Conservation (phyloP, 768 basidiomycete species). For the Coprinopsis cinerea region DNA sequence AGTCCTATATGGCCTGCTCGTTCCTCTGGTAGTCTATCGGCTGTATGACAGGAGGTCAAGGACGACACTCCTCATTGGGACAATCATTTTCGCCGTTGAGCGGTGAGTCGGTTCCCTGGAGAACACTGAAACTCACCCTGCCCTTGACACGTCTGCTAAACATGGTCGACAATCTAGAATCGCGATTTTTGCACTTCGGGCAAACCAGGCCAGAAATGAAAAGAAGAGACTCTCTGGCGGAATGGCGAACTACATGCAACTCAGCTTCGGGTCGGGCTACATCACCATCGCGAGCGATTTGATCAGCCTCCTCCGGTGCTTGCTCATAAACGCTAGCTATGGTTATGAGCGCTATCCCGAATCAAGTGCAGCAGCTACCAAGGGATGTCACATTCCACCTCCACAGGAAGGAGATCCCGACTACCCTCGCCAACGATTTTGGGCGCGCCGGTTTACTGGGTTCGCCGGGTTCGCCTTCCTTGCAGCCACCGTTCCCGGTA, state of each 20-base stretch:
- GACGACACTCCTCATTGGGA: constrained; percentile 25
- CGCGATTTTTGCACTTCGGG: neutral
- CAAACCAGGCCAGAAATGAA: neutral
- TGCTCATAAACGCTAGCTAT: constrained; percentile 4
- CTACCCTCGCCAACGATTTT: constrained; percentile 20
- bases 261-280: constrained; percentile 25
- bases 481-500: constrained; percentile 25
- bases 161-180: neutral
- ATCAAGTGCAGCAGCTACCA: neutral
- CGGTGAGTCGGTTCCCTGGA: constrained; percentile 17
- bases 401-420: constrained; percentile 25
- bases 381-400: neutral
- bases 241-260: constrained; percentile 23
- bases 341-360: neutral
- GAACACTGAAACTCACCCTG: constrained; percentile 1
- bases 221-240: neutral
- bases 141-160: too few relatives aligned
- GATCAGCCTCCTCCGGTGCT: neutral
- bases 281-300: constrained; percentile 27
- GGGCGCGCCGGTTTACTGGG: constrained; percentile 23
- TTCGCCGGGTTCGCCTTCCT: constrained; percentile 19
- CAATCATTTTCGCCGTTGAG: constrained; percentile 23
- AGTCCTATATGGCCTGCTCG: constrained; percentile 24
- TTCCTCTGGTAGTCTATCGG: constrained; percentile 26
- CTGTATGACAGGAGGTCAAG: constrained; percentile 23